Evolutionary conservation across 1,139 yeast genomes (phyloP).

Genomic region (Barnettozyma hawaiiensis): DNA sequence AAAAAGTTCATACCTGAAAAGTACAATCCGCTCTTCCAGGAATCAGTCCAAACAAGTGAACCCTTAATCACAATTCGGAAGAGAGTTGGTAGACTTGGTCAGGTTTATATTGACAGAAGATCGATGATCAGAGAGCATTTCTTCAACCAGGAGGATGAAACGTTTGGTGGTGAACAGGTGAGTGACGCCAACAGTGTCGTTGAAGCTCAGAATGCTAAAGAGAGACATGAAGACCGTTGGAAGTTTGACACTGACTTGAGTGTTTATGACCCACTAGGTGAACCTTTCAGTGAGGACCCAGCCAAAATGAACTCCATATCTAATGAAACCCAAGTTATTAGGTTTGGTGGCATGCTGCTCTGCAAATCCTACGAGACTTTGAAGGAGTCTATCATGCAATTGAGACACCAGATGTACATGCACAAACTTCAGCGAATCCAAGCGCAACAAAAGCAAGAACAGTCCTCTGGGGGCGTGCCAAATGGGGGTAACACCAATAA

Average conservation of each 20-base stretch:
- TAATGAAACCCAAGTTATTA: slow-evolving; percentile 79
- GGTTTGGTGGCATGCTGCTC: slow-evolving; percentile 87
- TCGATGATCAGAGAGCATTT: slow-evolving; percentile 38
- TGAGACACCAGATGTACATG: slow-evolving; percentile 46
- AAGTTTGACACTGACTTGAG: slow-evolving; percentile 59
- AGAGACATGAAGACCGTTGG: slow-evolving; percentile 66
- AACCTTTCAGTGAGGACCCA: slow-evolving; percentile 57
- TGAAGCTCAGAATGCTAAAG: slow-evolving; percentile 38
- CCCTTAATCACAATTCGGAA: slow-evolving; percentile 63
- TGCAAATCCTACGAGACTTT: slow-evolving; percentile 78
- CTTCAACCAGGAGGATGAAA: slow-evolving; percentile 30
- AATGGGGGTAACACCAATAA: slow-evolving; percentile 3
- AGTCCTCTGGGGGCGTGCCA: slow-evolving; percentile 19
- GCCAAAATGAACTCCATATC: slow-evolving; percentile 74
- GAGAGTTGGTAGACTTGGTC: slow-evolving; percentile 69
- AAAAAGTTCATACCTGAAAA: slow-evolving; percentile 35
- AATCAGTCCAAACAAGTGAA: slow-evolving; percentile 34
- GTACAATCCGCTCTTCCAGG: slow-evolving; percentile 34
- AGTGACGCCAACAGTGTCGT: slow-evolving; percentile 19
- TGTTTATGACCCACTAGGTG: slow-evolving; percentile 39
- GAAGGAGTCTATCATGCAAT: slow-evolving; percentile 40
- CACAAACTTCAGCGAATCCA: slow-evolving; percentile 39
- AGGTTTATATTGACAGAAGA: slow-evolving; percentile 68
- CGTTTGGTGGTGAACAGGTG: slow-evolving; percentile 27
- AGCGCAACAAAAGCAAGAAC: slow-evolving; percentile 30